phyloP scores from a whole-genome alignment of 1,139 yeast genomes.

The Schwanniomyces etchellsii region DNA sequence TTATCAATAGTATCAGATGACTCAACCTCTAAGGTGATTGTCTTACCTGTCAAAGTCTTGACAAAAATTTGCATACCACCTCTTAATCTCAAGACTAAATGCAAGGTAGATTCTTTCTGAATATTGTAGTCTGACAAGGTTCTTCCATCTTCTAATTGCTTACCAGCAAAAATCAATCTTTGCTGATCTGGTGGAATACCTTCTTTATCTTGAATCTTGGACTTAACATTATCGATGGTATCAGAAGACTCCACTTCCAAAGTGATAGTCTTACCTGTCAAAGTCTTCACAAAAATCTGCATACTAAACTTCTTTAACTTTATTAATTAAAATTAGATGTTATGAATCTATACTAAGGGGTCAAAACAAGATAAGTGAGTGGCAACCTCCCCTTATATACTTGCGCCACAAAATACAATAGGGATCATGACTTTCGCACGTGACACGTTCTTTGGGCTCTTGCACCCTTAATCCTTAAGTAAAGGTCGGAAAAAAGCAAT shows the following conservation, averaged over 20 bases:
- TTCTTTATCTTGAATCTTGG: slow-evolving; percentile 99
- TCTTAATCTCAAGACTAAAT: slow-evolving; percentile 95
- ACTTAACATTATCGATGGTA: slow-evolving; percentile 98
- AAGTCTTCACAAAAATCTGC: slow-evolving; percentile 99
- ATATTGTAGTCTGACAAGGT: slow-evolving; percentile 96
- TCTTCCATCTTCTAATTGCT: slow-evolving; percentile 99
- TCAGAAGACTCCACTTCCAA: slow-evolving; percentile 98
- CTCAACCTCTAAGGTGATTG: slow-evolving; percentile 66
- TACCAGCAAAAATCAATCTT: slow-evolving; percentile 99
- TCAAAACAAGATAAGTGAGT: slow-evolving; percentile 2
- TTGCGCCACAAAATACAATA: slow-evolving; percentile 1
- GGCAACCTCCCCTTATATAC: slow-evolving; percentile 5
- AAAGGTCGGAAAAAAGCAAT: no score
- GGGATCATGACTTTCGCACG: no score
- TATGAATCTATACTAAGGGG: background rate
- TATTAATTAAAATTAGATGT: slow-evolving; percentile 2
- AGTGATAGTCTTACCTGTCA: slow-evolving; percentile 99
- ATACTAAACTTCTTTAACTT: slow-evolving; percentile 34
- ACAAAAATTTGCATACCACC: slow-evolving; percentile 81
- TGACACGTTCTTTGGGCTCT: no score
- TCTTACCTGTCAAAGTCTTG: slow-evolving; percentile 63
- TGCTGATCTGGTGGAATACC: slow-evolving; percentile 99
- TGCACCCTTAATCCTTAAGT: no score
- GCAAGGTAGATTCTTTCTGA: slow-evolving; percentile 64
- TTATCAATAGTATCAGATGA: slow-evolving; percentile 71